Percentiles rank a stretch among this genome's conserved stretches.
phyloP scores from a whole-genome alignment of 2,329 filamentous ascomycete species.

The Colletotrichum gigasporum region DNA sequence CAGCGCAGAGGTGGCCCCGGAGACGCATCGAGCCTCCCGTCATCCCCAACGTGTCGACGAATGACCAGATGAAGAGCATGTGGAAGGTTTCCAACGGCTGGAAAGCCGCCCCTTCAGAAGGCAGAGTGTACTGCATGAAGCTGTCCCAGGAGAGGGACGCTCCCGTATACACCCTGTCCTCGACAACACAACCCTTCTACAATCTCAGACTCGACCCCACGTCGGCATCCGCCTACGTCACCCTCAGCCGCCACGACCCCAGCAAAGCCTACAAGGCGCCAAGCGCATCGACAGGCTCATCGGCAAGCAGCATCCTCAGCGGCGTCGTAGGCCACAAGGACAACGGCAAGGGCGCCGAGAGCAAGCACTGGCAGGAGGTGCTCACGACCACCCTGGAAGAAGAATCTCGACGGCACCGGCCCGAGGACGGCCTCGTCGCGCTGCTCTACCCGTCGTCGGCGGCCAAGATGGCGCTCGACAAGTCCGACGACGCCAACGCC shows the following conservation, averaged over 20 bases:
- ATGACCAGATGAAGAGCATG: constrained; percentile 69
- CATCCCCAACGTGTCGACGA: constrained; percentile 62
- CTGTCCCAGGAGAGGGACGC: constrained; percentile 66
- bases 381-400: constrained; percentile 68
- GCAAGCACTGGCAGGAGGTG: constrained; percentile 66
- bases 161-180: constrained; percentile 74
- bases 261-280: constrained; percentile 63
- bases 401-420: constrained; percentile 59
- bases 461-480: constrained; percentile 69
- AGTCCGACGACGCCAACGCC: constrained; percentile 66
- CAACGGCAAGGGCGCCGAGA: constrained; percentile 42
- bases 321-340: constrained; percentile 43
- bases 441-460: constrained; percentile 74
- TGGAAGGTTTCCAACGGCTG: constrained; percentile 79
- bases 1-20: constrained; percentile 38
- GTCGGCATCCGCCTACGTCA: constrained; percentile 69
- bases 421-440: constrained; percentile 72
- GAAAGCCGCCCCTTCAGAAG: constrained; percentile 68
- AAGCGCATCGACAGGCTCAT: constrained; percentile 39
- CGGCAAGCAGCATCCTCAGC: constrained; percentile 41
- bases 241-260: constrained; percentile 68
- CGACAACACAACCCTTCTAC: constrained; percentile 71
- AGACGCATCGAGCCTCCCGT: constrained; percentile 49
- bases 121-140: constrained; percentile 67
- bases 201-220: constrained; percentile 71